Evolutionary conservation across 2,329 filamentous ascomycete genomes (phyloP), one percentile per base, ranked within the genome.

Genomic region (Penicillium sp.): DNA sequence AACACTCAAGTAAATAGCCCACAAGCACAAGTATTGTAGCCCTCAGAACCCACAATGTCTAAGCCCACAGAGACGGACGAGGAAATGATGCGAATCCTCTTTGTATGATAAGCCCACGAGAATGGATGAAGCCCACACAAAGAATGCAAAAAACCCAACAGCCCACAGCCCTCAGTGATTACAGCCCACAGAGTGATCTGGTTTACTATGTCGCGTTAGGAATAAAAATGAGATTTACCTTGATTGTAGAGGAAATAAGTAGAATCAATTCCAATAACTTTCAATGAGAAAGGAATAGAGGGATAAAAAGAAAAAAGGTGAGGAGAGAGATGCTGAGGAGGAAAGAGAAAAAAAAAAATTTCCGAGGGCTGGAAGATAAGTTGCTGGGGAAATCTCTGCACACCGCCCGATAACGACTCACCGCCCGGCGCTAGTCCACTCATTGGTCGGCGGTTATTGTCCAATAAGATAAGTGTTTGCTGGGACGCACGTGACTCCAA

Each of bases 61-160:
- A 74, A 74, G 71, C 73, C 73, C 73, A 74, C 73, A 72, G 69
- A 70, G 70, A 69, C 63, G 63, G 69, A 73, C 71, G 47, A 70
- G 71, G 68, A 66, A 65, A 71, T 67, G 54, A 72, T 68, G 68
- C 69, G 70, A 23, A 70, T 67, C 61, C 63, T 68, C 64, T 72
- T 68, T 66, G 62, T 54, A 66, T 68, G 71, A 68, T 70, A 68
- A 74, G 72, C 71, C 72, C 71, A 74, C 71, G 65, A 69, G 63
- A 66, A 54, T 48, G 56, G 50, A 59, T 47, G 65, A 67, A 66
- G 69, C 72, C 71, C 72, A 74, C 69, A 69, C 69, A 66, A 72
- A 68, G 69, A 68, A 66, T 63, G 68, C 69, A 65, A 46, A 55
- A 68, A 64, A 71, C 69, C 68, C 66, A 66, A 71, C 65, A 74